A percentile compares a stretch with the other conserved stretches of the same genome.
Evolutionary conservation across 495 filamentous ascomycete species (phyloP).

Genomic region (Penicillium herquei): DNA sequence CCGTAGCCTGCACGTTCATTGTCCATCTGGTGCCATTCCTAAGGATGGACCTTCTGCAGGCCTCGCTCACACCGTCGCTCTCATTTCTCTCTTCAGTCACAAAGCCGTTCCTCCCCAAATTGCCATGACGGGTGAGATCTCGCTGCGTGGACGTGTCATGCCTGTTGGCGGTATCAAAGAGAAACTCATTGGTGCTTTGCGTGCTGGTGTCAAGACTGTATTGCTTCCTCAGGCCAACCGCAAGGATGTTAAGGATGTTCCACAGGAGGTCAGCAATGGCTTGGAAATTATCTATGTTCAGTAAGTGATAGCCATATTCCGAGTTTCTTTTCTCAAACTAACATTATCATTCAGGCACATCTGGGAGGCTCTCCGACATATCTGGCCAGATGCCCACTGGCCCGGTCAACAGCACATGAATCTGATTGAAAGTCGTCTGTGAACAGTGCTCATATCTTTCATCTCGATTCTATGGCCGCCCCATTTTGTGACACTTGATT

Average conservation of each 20-base stretch:
- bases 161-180: slow-evolving; percentile 97
- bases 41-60: slow-evolving; percentile 91
- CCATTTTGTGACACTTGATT: neutral
- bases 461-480: neutral
- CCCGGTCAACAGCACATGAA: slow-evolving; percentile 64
- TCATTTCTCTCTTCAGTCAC: slow-evolving; percentile 88
- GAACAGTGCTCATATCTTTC: neutral
- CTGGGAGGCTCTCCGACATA: slow-evolving; percentile 78
- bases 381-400: slow-evolving; percentile 86
- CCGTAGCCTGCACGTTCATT: slow-evolving; percentile 93
- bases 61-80: slow-evolving; percentile 87
- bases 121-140: slow-evolving; percentile 97
- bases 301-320: slow-evolving; percentile 48
- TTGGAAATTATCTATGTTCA: slow-evolving; percentile 85
- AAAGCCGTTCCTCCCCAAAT: slow-evolving; percentile 87
- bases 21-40: slow-evolving; percentile 89
- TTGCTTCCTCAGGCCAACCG: slow-evolving; percentile 83
- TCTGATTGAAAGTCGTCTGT: slow-evolving; percentile 63
- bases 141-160: slow-evolving; percentile 80
- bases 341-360: slow-evolving; percentile 58
- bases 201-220: slow-evolving; percentile 93
- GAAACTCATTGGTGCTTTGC: slow-evolving; percentile 92
- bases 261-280: slow-evolving; percentile 83
- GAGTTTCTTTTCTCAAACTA: neutral
- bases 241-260: slow-evolving; percentile 92